phyloP scores from a whole-genome alignment of 2,329 filamentous ascomycete genomes.

The Colletotrichum camelliae region DNA sequence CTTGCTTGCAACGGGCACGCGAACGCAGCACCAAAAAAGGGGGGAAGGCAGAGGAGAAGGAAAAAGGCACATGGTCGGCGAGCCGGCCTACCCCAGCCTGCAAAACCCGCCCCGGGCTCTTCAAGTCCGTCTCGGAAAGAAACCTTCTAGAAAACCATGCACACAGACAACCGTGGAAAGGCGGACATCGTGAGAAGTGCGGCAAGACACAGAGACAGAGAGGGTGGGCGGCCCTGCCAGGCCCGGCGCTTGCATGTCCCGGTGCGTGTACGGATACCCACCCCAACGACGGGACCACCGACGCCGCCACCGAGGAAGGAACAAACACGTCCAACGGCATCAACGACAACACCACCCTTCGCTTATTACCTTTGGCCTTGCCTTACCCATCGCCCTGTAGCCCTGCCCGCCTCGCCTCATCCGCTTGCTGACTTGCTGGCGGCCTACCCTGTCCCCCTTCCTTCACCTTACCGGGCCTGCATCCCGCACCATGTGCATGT shows the following conservation, averaged over 20 bases:
- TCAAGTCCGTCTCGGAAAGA: not conserved
- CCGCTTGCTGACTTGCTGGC: not conserved
- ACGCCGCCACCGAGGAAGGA: not conserved
- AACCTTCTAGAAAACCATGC: not conserved
- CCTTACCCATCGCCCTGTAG: not conserved
- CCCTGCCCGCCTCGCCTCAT: not conserved
- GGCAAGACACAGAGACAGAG: not conserved
- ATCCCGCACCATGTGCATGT: not conserved
- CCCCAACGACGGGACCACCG: not conserved
- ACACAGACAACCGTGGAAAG: not conserved
- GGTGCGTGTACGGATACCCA: not conserved
- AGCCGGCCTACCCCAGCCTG: not conserved
- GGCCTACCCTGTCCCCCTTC: not conserved
- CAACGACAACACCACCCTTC: not conserved
- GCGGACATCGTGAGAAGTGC: not conserved
- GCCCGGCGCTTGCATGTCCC: not conserved
- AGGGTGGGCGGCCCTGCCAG: not conserved
- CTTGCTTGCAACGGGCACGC: not conserved
- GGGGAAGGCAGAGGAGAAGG: not conserved
- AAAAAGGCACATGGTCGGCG: not conserved
- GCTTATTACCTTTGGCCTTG: not conserved
- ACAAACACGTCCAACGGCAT: not conserved
- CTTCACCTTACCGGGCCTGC: not conserved
- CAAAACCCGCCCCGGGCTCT: not conserved
- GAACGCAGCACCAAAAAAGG: not conserved